These are phyloP conservation scores for Tolypocladium ovalisporum DNA, from an alignment of 2,329 filamentous ascomycete genomes.

Conservation along the genomic window DNA sequence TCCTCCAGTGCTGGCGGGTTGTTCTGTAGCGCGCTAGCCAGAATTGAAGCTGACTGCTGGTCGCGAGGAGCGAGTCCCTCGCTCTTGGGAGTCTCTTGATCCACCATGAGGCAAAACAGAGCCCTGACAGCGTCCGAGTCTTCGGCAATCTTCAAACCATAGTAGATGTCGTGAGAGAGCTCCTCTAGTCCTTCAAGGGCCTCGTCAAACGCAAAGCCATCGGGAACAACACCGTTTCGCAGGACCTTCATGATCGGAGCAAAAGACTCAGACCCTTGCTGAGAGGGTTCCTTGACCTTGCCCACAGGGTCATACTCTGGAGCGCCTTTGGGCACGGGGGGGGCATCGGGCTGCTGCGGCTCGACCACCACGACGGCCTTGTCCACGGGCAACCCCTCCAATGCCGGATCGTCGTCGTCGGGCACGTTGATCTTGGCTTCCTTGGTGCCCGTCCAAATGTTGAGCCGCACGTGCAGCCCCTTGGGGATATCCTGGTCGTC, in stretches of 20 bases:
- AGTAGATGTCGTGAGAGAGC: constrained; percentile 58
- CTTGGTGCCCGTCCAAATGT: constrained; percentile 51
- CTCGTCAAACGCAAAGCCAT: constrained; percentile 28
- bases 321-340: constrained; percentile 33
- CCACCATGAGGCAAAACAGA: constrained; percentile 45
- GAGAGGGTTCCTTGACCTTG: constrained; percentile 42
- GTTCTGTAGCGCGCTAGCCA: constrained; percentile 51
- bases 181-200: constrained; percentile 50
- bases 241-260: constrained; percentile 35
- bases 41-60: constrained; percentile 43
- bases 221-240: constrained; percentile 26
- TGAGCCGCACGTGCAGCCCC: constrained; percentile 55
- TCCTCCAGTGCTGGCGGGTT: constrained; percentile 49
- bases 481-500: constrained; percentile 54
- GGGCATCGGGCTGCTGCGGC: constrained; percentile 21
- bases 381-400: constrained; percentile 42
- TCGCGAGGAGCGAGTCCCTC: constrained; percentile 25
- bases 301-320: constrained; percentile 48
- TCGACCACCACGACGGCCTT: constrained; percentile 44
- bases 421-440: constrained; percentile 58
- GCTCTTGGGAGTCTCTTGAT: constrained; percentile 12
- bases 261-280: constrained; percentile 17
- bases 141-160: constrained; percentile 51
- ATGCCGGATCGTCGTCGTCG: constrained; percentile 32
- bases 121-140: constrained; percentile 39